Base-by-base conservation (phyloP, 306 rosid genomes). In the Gillenia trifoliata region DNA sequence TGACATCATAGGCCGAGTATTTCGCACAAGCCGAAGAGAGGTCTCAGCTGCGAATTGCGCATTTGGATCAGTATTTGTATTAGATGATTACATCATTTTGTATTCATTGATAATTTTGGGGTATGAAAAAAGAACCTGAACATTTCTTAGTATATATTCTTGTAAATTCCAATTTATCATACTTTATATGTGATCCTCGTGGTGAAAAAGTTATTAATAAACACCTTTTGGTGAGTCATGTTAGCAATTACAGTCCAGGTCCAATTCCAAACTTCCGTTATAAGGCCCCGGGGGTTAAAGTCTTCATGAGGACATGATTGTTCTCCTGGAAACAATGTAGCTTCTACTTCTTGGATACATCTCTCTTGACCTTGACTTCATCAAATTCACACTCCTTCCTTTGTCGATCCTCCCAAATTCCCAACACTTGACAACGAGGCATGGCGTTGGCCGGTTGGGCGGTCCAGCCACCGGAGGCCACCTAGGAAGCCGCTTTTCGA, bases 321-420 rank as follows among this genome's bases (percentile, higher is more conserved):
- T 77, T 56, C 79, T 77, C 75, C 57, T 68, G 38, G 64, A 38
- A 60, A 76, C 77, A 74, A 81, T 85, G 49, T 78, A 33, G 78
- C 89, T 90, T 83, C 66, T 87, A 80, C 89, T 87, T 64, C 95
- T 70, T 0, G 80, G 82, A 69, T 33, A 71, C 60, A 70, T 52
- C 38, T 1, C 75, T 64, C 49, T 29, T 88, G 41, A 16, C 66
- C 75, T 74, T 77, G 66, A 61, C 22, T 20, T 28, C 81, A 71
- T 8, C 25, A 57, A 77, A 85, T 2, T 90, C 90, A 68, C 79
- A 83, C 0, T 86, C 30, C 50, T 82, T 59, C 89, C 87, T 62
- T 88, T 96, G 17, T 93, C 90, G 26, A 93, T 93, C 79, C 78
- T 85, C 66, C 85, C 90, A 34, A 89, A 43, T 43, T 62, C 19